Evolutionary conservation across 129 eudicot genomes (phyloP), one percentile per base, ranked within the genome.

Genomic region (Sambucus nigra): DNA sequence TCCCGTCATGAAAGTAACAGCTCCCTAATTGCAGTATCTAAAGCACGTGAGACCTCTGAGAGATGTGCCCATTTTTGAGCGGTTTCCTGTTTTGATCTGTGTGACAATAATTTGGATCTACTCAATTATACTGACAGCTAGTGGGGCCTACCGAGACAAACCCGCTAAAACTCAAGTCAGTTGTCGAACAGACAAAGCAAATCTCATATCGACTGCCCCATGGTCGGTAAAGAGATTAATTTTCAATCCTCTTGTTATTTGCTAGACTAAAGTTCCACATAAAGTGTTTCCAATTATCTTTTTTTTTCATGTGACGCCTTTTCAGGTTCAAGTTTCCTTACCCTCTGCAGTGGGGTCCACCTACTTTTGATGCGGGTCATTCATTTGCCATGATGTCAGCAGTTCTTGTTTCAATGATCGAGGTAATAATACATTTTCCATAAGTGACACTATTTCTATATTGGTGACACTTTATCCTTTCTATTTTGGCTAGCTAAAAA

Each of bases 281-380:
- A n/a, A n/a, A n/a, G n/a, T n/a, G n/a, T n/a, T n/a, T n/a, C n/a
- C n/a, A n/a, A 27, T 15, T 57, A 29, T 40, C 2, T 57, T 20
- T 38, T 49, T 32, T 50, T 50, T 66, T n/a, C n/a, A 8, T 57
- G 5, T 25, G 44, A 11, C 49, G 42, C 32, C 15, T 26, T 25
- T 73, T 67, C 72, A 92, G 99, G 99, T 82, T 92, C 53, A 86
- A 69, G 73, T 82, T 92, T 60, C 96, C 96, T 0, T 92, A 86
- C 69, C 99, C 99, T 31, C 72, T 92, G 67, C 99, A 86, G 72
- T 92, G 99, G 99, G 99, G 99, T 18, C 91, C 96, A 16, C 99
- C 99, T 59, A 92, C 99, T 1, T 92, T 92, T 51, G 75, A 94
- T 2, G 96, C 87, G 0, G 99, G 99, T 19, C 99, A 86, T 71